Evolutionary conservation across 169 alveolate genomes (phyloP).

Genomic region (Eimeria falciformis): DNA sequence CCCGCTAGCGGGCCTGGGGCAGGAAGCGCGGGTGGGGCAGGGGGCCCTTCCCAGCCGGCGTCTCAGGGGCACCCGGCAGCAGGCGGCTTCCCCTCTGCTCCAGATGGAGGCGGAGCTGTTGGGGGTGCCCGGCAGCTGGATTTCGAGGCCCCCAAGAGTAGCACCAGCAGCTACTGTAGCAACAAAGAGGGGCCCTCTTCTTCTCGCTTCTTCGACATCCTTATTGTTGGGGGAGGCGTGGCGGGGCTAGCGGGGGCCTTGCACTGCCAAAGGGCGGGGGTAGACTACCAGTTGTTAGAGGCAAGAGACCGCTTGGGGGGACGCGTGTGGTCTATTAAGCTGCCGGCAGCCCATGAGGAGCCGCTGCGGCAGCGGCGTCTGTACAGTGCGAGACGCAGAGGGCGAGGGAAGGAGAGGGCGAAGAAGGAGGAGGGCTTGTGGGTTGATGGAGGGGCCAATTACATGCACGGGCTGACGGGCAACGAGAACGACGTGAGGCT

Average conservation of each 20-base stretch:
- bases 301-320: slow-evolving; percentile 72
- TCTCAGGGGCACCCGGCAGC: slow-evolving; percentile 57
- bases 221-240: slow-evolving; percentile 73
- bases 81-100: slow-evolving; percentile 24
- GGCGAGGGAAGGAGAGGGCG: slow-evolving; percentile 17
- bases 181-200: not conserved
- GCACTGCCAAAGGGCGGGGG: slow-evolving; percentile 70
- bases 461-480: slow-evolving; percentile 69
- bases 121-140: not conserved
- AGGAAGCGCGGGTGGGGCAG: slow-evolving; percentile 41
- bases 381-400: not conserved
- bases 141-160: not conserved
- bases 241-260: slow-evolving; percentile 72
- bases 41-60: slow-evolving; percentile 31
- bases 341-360: slow-evolving; percentile 66
- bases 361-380: slow-evolving; percentile 19
- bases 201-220: slow-evolving; percentile 52
- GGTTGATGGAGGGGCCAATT: slow-evolving; percentile 59
- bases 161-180: not conserved
- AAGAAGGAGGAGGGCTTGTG: slow-evolving; percentile 53
- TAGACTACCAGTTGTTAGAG: slow-evolving; percentile 60
- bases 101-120: slow-evolving; percentile 47
- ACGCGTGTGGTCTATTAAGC: slow-evolving; percentile 60
- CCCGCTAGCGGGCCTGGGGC: slow-evolving; percentile 45
- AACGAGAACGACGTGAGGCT: slow-evolving; percentile 62